Evolutionary conservation across 2,329 filamentous ascomycete species (phyloP), one percentile per base, ranked within the genome.

Genomic region (Colletotrichum acutatum): DNA sequence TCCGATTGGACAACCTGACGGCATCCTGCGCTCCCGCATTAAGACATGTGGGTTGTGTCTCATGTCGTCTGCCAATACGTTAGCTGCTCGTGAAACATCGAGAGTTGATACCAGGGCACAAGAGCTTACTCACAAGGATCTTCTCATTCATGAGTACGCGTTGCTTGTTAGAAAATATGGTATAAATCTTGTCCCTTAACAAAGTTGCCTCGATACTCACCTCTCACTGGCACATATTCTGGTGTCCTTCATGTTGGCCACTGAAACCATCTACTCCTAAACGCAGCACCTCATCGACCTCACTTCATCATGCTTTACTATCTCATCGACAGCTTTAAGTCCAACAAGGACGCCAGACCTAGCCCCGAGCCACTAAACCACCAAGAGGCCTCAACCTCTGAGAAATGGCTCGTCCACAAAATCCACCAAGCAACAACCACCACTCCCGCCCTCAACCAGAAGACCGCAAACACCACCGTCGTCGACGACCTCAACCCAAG

Each of bases 341-440:
- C 32, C n/a, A 26, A 14, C 2, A 42, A 26, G 4, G 16, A 42
- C 9, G 8, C 22, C 16, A 2, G 4, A 3, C 6, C 22, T 16
- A 5, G 32, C 30, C 24, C 11, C 7, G 7, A 57, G 9, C 8
- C 19, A 26, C 46, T 12, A 34, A 7, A 2, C 26, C 49, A 5
- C 52, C 28, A 3, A 64, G 49, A 26, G 49, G n/a, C 3, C 59
- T 28, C 32, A 7, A 19, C 30, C 9, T 14, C 56, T 14, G 14
- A 34, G 4, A 22, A 49, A 57, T 68, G 66, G 66, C 22, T 46
- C 22, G 32, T 24, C 8, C 32, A 57, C 26, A 68, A 68, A 37
- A 59, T 26, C 3, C 54, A 30, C 28, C 3, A 68, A 63, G 34
- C 59, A 26, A n/a, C 14, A 19, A 52, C 16, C 37, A 26, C n/a